Base-by-base conservation (phyloP, 306 rosid species). In the Pyrus pyrifolia region DNA sequence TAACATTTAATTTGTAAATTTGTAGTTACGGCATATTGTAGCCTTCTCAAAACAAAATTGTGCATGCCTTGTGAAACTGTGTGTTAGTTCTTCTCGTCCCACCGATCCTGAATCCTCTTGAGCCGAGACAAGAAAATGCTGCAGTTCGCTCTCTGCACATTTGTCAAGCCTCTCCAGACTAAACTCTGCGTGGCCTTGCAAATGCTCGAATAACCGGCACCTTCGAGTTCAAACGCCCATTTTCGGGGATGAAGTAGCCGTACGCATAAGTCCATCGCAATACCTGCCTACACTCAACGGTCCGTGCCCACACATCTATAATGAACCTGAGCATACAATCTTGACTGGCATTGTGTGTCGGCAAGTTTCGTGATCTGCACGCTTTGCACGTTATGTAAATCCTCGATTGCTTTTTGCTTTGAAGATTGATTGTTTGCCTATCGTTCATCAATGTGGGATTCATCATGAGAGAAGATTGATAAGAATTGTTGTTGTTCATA, bases 121-220 rank as follows among this genome's bases (percentile, higher is more conserved):
- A 3, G 6, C 23, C 10, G 23, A 8, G 13, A 22, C 22, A 31
- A 38, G 44, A 8, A 40, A 58, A 5, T 61, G 35, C 11, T 59
- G 33, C 67, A 35, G 21, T 2, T 21, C 67, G 4, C 6, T 38
- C 22, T 57, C 53, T 29, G 67, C 55, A 30, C 67, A 58, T 59
- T 33, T 21, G 76, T 72, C 40, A 57, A 72, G 76, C 67, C 76
- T 35, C 49, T 58, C 76, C 5, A 72, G 55, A 21, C 67, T 58
- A 9, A 38, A 22, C 57, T 22, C 67, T 8, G 76, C 76, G n/a
- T 72, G 38, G 10, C 67, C 55, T 55, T 72, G 76, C 67, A 38
- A 38, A 13, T 5, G 11, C 55, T 72, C 76, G 10, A 72, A 58
- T 0, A 72, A 29, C 38, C 29, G 13, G 13, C 9, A n/a, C 4